Evolutionary conservation across 257 asterid species (phyloP).

Genomic region (Solanum ossicruentum): DNA sequence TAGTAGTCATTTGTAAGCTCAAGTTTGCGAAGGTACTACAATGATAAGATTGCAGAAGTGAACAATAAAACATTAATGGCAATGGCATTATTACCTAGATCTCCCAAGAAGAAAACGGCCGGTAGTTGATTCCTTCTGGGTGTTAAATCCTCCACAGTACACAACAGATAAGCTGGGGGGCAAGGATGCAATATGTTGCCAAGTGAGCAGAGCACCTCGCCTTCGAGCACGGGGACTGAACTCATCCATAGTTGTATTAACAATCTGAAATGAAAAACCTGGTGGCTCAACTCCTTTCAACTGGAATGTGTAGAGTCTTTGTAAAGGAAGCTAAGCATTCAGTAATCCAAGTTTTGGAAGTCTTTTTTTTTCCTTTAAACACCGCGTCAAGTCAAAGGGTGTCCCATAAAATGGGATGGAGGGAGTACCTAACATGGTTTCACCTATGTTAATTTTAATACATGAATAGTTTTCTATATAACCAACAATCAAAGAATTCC

Average conservation of each 20-base stretch:
- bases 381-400: no score
- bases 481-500: background rate
- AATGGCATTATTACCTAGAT: constrained; percentile 41
- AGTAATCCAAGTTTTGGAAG: background rate
- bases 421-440: no score
- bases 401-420: no score
- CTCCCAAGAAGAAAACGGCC: constrained; percentile 99
- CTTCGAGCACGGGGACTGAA: constrained; percentile 92
- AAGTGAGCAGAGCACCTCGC: constrained; percentile 92
- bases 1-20: background rate
- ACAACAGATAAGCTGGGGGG: constrained; percentile 93
- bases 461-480: background rate
- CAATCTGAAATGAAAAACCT: constrained; percentile 88
- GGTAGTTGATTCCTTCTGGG: constrained; percentile 92
- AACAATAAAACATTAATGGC: background rate
- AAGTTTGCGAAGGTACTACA: background rate
- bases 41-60: background rate
- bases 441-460: background rate
- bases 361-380: no score
- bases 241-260: constrained; percentile 92
- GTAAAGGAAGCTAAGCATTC: constrained; percentile 34
- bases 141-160: constrained; percentile 91
- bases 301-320: constrained; percentile 89
- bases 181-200: constrained; percentile 99
- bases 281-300: constrained; percentile 95